Conservation (phyloP, 345 rosid genomes). For the Acer negundo region DNA sequence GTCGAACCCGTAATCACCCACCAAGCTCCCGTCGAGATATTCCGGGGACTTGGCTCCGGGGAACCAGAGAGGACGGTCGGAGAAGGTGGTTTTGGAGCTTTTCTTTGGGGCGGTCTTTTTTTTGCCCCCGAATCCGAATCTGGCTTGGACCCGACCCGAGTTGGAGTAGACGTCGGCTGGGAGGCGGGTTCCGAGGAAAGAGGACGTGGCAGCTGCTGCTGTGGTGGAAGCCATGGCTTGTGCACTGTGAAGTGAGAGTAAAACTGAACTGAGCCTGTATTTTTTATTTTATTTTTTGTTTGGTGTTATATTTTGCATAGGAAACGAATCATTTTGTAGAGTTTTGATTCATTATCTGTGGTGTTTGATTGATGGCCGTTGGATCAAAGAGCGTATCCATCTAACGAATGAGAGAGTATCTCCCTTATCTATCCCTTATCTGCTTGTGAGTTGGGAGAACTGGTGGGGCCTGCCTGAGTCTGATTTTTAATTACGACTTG, state of each 20-base stretch:
- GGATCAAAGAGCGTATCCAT: slow-evolving; percentile 71
- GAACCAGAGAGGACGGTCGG: slow-evolving; percentile 66
- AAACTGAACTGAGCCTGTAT: neutral
- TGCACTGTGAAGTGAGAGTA: neutral
- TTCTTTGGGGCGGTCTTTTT: slow-evolving; percentile 49
- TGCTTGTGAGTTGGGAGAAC: slow-evolving; percentile 45
- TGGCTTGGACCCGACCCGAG: slow-evolving; percentile 49
- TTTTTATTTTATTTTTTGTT: neutral
- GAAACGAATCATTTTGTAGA: neutral
- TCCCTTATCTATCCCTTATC: slow-evolving; percentile 70
- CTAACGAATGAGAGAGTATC: slow-evolving; percentile 43
- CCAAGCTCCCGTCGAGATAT: slow-evolving; percentile 66
- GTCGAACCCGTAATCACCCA: slow-evolving; percentile 79
- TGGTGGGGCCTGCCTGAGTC: slow-evolving; percentile 33
- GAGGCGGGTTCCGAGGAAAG: slow-evolving; percentile 62
- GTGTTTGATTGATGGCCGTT: slow-evolving; percentile 29
- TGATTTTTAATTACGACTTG: too few relatives aligned
- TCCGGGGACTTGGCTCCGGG: slow-evolving; percentile 72
- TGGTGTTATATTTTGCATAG: neutral
- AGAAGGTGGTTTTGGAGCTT: slow-evolving; percentile 16
- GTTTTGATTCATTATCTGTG: slow-evolving; percentile 14
- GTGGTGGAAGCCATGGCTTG: slow-evolving; percentile 56
- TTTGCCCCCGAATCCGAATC: slow-evolving; percentile 52
- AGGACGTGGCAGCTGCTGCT: slow-evolving; percentile 60
- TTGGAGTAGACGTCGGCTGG: slow-evolving; percentile 33